A percentile compares a stretch with the other conserved stretches of the same genome.
Evolutionary conservation across 2,329 filamentous ascomycete species (phyloP).

Genomic region (Teratosphaeria zuluensis): DNA sequence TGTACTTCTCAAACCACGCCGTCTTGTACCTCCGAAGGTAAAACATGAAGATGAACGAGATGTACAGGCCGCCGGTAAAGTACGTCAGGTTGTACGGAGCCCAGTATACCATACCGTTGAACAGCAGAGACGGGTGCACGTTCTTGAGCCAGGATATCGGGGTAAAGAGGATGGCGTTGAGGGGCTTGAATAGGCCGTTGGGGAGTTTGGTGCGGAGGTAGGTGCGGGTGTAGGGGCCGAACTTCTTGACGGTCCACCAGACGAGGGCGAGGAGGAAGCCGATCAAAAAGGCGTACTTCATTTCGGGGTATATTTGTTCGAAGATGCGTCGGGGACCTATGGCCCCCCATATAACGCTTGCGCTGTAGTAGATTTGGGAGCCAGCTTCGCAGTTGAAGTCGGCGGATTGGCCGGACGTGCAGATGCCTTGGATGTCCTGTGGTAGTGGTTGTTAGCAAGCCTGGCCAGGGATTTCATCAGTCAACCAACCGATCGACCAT

Average conservation of each 20-base stretch:
- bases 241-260: constrained; percentile 2
- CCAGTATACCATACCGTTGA: constrained; percentile 6
- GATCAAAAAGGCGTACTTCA: constrained; percentile 2
- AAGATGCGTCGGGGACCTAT: constrained; percentile 15
- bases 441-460: not conserved
- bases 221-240: not conserved
- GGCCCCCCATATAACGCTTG: constrained; percentile 16
- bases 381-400: constrained; percentile 13
- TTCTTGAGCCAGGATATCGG: not conserved
- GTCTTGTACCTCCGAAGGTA: constrained; percentile 6
- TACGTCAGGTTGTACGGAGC: constrained; percentile 8
- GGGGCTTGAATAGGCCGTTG: not conserved
- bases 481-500: too few species aligned
- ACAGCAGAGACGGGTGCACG: constrained; percentile 6
- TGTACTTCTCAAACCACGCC: constrained; percentile 27
- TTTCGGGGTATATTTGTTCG: constrained; percentile 1
- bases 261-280: constrained; percentile 3
- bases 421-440: constrained; percentile 25
- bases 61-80: constrained; percentile 6
- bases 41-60: constrained; percentile 7
- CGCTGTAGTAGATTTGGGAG: constrained; percentile 11
- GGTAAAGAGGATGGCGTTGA: constrained; percentile 1
- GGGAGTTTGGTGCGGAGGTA: not conserved
- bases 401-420: constrained; percentile 9
- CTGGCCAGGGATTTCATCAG: not conserved